phyloP scores from a whole-genome alignment of 805 yeast genomes.

The Ogataea nitratoaversa region DNA sequence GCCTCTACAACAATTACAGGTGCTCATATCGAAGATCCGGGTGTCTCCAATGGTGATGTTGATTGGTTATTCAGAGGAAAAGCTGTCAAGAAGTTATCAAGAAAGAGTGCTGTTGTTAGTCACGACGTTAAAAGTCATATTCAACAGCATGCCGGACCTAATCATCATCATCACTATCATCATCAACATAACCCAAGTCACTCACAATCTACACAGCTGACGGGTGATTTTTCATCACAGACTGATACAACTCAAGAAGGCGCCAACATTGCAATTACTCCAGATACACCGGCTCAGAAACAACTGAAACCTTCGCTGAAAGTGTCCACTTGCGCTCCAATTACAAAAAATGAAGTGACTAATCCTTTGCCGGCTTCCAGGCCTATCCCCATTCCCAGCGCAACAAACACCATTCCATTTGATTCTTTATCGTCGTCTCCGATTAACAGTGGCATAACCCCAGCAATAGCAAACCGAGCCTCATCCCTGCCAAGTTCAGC shows the following conservation, averaged over 20 bases:
- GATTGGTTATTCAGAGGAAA: conserved; percentile 86
- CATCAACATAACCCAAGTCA: neutral
- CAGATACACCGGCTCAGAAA: neutral
- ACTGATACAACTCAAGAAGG: neutral
- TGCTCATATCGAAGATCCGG: conserved; percentile 31
- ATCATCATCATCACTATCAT: neutral
- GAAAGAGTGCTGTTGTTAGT: conserved; percentile 32
- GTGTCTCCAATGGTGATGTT: conserved; percentile 70
- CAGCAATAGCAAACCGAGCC: neutral
- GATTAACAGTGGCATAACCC: neutral
- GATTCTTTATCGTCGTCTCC: neutral
- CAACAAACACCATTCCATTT: neutral
- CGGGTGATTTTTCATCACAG: neutral
- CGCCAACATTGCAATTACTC: neutral
- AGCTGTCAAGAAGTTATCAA: conserved; percentile 49
- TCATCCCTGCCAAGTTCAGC: neutral
- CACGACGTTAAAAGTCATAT: conserved; percentile 30
- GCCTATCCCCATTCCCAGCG: neutral
- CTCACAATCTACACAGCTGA: neutral
- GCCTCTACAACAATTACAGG: neutral
- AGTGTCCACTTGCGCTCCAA: neutral
- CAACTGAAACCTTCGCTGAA: conserved; percentile 3
- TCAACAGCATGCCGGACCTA: conserved; percentile 16
- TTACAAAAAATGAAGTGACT: neutral
- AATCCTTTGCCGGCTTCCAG: neutral